A percentile compares a stretch with the other conserved stretches of the same genome.
These are phyloP conservation scores for Plasmodium falciparum DNA, from an alignment of 169 alveolate species.

Conservation along the genomic window DNA sequence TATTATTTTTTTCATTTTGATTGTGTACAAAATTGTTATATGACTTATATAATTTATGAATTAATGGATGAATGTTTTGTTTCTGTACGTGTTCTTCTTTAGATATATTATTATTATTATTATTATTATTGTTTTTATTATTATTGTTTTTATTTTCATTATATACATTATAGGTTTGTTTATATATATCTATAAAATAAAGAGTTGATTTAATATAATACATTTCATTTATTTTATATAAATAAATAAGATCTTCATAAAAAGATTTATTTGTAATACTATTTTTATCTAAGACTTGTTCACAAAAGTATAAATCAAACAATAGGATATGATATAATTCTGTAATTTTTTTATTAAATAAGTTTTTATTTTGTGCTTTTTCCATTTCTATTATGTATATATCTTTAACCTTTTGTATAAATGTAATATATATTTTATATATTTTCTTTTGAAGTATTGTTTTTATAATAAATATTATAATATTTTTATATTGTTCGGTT, in stretches of 20 bases:
- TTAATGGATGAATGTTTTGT: too few relatives aligned
- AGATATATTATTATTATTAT: conserved; percentile 7
- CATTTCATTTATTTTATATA: conserved; percentile 23
- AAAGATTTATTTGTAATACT: conserved; percentile 39
- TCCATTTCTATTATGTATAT: conserved; percentile 2
- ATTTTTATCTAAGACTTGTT: conserved; percentile 56
- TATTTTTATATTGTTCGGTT: conserved; percentile 36
- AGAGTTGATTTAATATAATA: conserved; percentile 57
- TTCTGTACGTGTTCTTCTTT: too few relatives aligned
- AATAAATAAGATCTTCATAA: conserved; percentile 55
- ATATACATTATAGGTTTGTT: conserved; percentile 63
- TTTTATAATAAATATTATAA: conserved; percentile 52
- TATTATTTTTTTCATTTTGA: conserved; percentile 10
- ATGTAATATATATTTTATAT: conserved; percentile 21
- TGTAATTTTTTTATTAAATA: conserved; percentile 63
- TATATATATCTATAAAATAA: conserved; percentile 57
- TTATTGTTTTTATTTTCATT: conserved; percentile 33
- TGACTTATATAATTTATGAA: too few relatives aligned
- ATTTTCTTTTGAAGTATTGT: conserved; percentile 30
- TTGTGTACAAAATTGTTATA: too few relatives aligned
- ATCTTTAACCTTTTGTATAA: conserved; percentile 12
- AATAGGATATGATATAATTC: conserved; percentile 56
- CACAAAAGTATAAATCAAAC: conserved; percentile 62
- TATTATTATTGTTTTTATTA: conserved; percentile 13
- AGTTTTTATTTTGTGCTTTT: conserved; percentile 10